Evolutionary conservation across 768 basidiomycete genomes (phyloP), one percentile per base, ranked within the genome.

Genomic region (Mycena vitilis): DNA sequence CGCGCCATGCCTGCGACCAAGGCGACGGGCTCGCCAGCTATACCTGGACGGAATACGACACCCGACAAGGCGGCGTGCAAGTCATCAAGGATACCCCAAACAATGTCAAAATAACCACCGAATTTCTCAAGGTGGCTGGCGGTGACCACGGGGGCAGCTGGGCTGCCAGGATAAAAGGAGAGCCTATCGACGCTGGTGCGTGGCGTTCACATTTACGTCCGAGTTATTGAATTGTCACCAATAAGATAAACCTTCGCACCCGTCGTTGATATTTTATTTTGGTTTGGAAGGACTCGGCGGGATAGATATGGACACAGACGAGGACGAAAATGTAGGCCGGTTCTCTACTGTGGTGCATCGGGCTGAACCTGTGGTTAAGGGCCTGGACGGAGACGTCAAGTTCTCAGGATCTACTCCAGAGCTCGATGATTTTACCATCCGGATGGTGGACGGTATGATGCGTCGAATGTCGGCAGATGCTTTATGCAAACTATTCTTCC

Each of bases 1-100:
- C 90, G 30, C 90, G 96, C 3, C 95, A 98, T 81, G 87, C 93
- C 7, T 96, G 95, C 75, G 95, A 97, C 72, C 95, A 98, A 76
- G 88, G 87, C 7, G 95, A 97, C 75, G 89, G 87, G 2, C 83
- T 98, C 44, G 86, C 90, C 66, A 85, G 84, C 45, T 98, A 98
- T 79, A 91, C 93, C 23, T 98, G 93, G 91, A 92, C 92, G 2
- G 86, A 89, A 72, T 96, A 94, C 75, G 95, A 98, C 78, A 83
- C 93, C 22, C 89, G 95, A 23, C 87, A 91, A 75, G 95, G 94
- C 53, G 95, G 95, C 56, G 87, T 93, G 30, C 94, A 98, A 79
- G 88, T 95, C 60, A 82, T 98, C 57, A 86, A 89, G 65, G 96
- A 98, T 77, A 82, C 86, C 36, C 77, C 81, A 65, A 98, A 97